These are phyloP conservation scores for Candida ulmi DNA, from an alignment of 805 yeast species.

Conservation along the genomic window DNA sequence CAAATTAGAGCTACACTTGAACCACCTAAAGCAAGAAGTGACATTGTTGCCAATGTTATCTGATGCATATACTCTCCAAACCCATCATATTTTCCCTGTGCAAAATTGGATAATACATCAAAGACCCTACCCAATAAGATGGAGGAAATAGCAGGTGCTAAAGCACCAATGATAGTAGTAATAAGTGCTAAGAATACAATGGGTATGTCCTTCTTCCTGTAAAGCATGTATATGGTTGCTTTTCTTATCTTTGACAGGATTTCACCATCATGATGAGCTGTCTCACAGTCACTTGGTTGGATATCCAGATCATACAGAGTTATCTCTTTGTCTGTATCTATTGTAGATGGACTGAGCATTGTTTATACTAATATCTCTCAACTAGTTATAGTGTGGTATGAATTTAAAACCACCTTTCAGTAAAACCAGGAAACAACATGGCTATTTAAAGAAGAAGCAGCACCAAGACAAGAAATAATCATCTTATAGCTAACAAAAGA, in stretches of 20 bases:
- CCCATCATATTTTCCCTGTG: constrained; percentile 26
- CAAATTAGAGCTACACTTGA: constrained; percentile 39
- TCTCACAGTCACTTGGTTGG: constrained; percentile 5
- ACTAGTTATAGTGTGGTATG: too few species aligned
- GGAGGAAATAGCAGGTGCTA: constrained; percentile 55
- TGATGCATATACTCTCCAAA: constrained; percentile 29
- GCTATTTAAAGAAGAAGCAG: too few species aligned
- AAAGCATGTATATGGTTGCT: constrained; percentile 19
- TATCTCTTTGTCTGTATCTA: constrained; percentile 1
- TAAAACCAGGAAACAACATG: too few species aligned
- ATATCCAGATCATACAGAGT: constrained; percentile 13
- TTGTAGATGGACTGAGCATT: constrained; percentile 6
- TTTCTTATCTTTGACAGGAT: constrained; percentile 11
- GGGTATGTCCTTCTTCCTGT: constrained; percentile 17
- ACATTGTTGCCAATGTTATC: constrained; percentile 34
- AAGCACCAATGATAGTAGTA: constrained; percentile 45
- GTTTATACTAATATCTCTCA: too few species aligned
- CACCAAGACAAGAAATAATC: too few species aligned
- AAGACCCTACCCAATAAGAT: constrained; percentile 66
- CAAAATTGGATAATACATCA: constrained; percentile 30
- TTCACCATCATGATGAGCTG: too few species aligned
- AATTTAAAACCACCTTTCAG: too few species aligned
- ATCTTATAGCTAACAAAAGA: too few species aligned
- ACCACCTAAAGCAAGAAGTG: constrained; percentile 41
- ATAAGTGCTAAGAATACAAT: constrained; percentile 25